Base-by-base conservation (phyloP, 306 rosid genomes). In the Abrus precatorius region DNA sequence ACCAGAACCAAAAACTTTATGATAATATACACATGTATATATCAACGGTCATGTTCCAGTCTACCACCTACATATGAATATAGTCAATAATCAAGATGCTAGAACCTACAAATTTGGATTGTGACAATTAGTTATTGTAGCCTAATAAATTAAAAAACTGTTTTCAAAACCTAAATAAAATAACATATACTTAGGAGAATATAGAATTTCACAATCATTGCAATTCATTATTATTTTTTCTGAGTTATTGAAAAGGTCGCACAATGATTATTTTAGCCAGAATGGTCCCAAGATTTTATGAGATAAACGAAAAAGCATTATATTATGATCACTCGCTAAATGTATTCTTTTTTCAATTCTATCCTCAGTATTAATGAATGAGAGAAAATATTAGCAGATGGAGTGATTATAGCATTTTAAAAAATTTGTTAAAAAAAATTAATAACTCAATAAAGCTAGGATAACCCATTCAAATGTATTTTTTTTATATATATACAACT, bases 11-110 rank as follows among this genome's bases (percentile, higher is more conserved):
- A 28, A 33, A 20, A 20, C 20, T 47, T 61, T 67, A 49, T 50
- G 76, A 57, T 74, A 67, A 20, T 20, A 20, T 20, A 20, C 20
- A 20, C 20, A 47, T 9, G 54, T 20, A 45, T 62, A 62, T 6
- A 41, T 32, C 56, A 60, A 68, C 52, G 11, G 76, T 72, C 83
- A 83, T 61, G 74, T 52, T 64, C 75, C 79, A 27, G 64, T 61
- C 77, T 52, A 70, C 75, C 79, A 27, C 69, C 68, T 62, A 45
- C 62, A 3, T 2, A 44, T 78, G 36, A 69, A 41, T 73, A 29
- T 49, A 63, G 36, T 83, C 60, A 44, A 45, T 68, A 68, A 69
- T 62, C 69, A 82, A 73, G 48, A 34, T 53, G 47, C 53, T 59
- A 66, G 27, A 78, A 75, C 74, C 69, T 53, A 57, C 71, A 69